Evolutionary conservation across 1,284 basidiomycete genomes (phyloP).

Genomic region (Ceratorhiza oryzae-sativae): DNA sequence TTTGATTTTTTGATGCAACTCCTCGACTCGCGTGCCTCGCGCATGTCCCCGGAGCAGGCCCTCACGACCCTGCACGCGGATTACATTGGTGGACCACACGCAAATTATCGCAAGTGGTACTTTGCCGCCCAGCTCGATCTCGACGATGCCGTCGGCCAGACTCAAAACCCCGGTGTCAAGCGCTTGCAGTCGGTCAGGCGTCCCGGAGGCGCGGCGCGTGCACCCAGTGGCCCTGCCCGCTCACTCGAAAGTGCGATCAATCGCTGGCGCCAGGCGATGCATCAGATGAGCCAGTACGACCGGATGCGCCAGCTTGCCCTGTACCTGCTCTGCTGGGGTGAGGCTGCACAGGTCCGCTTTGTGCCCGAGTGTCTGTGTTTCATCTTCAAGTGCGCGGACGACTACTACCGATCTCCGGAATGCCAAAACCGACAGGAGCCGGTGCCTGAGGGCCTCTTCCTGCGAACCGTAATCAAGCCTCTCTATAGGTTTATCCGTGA

Average conservation of each 20-base stretch:
- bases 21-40: slow-evolving; percentile 93
- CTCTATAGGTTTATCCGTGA: slow-evolving; percentile 98
- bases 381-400: slow-evolving; percentile 99
- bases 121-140: slow-evolving; percentile 99
- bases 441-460: slow-evolving; percentile 94
- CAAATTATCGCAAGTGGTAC: slow-evolving; percentile 99
- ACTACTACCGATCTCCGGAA: slow-evolving; percentile 99
- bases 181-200: slow-evolving; percentile 83
- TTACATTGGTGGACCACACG: slow-evolving; percentile 97
- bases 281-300: slow-evolving; percentile 98
- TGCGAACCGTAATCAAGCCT: slow-evolving; percentile 91
- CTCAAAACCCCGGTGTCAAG: slow-evolving; percentile 89
- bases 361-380: slow-evolving; percentile 97
- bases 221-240: slow-evolving; percentile 71
- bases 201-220: slow-evolving; percentile 57
- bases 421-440: slow-evolving; percentile 94
- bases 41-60: slow-evolving; percentile 97
- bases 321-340: slow-evolving; percentile 97
- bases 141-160: slow-evolving; percentile 94
- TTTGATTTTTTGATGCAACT: slow-evolving; percentile 99
- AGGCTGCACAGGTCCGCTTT: slow-evolving; percentile 98
- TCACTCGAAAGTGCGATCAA: slow-evolving; percentile 87
- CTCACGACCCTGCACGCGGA: slow-evolving; percentile 95
- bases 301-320: slow-evolving; percentile 95
- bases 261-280: slow-evolving; percentile 98